A percentile compares a stretch with the other conserved stretches of the same genome.
Conservation (phyloP, 2,329 filamentous ascomycete species). For the Aphanocladium album region DNA sequence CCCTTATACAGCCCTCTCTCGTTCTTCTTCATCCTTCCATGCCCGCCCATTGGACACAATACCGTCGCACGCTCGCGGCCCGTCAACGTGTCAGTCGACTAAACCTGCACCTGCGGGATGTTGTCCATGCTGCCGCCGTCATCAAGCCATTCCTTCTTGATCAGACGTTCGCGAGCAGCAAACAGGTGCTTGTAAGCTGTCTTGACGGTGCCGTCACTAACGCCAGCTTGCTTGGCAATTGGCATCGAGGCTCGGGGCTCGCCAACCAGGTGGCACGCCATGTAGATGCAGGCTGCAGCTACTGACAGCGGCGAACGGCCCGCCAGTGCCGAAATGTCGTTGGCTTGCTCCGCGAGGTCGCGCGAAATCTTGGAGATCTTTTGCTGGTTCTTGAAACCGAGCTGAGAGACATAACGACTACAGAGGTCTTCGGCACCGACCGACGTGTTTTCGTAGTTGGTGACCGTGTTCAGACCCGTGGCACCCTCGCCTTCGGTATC, state of each 20-base stretch:
- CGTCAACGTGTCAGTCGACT: constrained; percentile 3
- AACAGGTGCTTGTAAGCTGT: constrained; percentile 91
- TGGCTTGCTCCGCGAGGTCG: constrained; percentile 72
- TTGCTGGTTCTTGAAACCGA: constrained; percentile 66
- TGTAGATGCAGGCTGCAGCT: constrained; percentile 93
- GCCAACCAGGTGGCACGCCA: constrained; percentile 83
- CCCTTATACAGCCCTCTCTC: background rate
- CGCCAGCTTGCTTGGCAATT: constrained; percentile 77
- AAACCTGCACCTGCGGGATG: constrained; percentile 50
- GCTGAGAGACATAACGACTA: constrained; percentile 80
- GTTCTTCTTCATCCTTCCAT: too few species aligned
- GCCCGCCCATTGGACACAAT: too few species aligned
- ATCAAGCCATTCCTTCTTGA: constrained; percentile 69
- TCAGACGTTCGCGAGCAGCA: constrained; percentile 64
- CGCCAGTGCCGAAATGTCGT: constrained; percentile 72
- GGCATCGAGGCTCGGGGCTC: constrained; percentile 76
- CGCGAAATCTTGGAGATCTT: constrained; percentile 75
- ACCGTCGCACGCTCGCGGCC: background rate
- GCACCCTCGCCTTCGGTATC: constrained; percentile 47
- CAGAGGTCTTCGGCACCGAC: constrained; percentile 82
- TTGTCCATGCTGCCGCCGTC: constrained; percentile 67
- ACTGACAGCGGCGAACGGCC: constrained; percentile 92
- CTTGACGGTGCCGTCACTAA: constrained; percentile 95
- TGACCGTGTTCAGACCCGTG: constrained; percentile 50
- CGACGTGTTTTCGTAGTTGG: constrained; percentile 69